Percentiles rank a stretch among this genome's conserved stretches.
Evolutionary conservation across 768 basidiomycete species (phyloP).

Genomic region (Tulasnella sp.): DNA sequence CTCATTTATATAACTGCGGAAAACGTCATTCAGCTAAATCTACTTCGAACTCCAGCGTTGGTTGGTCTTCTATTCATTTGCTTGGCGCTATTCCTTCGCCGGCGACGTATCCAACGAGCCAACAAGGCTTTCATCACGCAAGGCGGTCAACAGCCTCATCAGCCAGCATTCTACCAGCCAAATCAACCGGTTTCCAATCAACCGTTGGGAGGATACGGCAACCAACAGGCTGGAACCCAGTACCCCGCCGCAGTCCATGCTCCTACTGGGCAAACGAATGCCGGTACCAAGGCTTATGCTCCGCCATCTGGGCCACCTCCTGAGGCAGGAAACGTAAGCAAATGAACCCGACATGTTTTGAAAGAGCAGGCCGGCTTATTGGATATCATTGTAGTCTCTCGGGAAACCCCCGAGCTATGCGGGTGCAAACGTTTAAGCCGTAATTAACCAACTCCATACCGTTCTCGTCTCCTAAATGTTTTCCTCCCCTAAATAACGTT

Average conservation of each 20-base stretch:
- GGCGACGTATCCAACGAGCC: not conserved
- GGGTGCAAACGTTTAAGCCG: no score
- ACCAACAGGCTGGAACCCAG: not conserved
- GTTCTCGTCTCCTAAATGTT: no score
- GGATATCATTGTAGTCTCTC: not conserved
- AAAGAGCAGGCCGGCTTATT: not conserved
- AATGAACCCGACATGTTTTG: not conserved
- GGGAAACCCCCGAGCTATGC: not conserved
- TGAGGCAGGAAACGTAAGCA: not conserved
- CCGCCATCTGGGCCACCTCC: not conserved
- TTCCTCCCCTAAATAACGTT: no score
- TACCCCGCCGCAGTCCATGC: not conserved
- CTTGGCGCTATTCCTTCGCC: not conserved
- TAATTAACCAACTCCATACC: no score
- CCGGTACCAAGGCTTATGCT: not conserved
- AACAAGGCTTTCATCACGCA: not conserved
- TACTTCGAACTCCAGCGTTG: not conserved
- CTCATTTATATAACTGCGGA: not conserved
- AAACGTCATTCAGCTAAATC: not conserved
- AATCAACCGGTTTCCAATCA: not conserved
- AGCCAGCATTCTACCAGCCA: not conserved
- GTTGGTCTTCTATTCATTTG: not conserved
- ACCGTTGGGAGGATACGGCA: not conserved
- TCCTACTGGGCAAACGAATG: not conserved
- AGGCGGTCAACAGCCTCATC: not conserved